Percentiles rank a stretch among this genome's conserved stretches.
These are phyloP conservation scores for Colletotrichum somersetense DNA, from an alignment of 2,329 filamentous ascomycete genomes.

Conservation along the genomic window DNA sequence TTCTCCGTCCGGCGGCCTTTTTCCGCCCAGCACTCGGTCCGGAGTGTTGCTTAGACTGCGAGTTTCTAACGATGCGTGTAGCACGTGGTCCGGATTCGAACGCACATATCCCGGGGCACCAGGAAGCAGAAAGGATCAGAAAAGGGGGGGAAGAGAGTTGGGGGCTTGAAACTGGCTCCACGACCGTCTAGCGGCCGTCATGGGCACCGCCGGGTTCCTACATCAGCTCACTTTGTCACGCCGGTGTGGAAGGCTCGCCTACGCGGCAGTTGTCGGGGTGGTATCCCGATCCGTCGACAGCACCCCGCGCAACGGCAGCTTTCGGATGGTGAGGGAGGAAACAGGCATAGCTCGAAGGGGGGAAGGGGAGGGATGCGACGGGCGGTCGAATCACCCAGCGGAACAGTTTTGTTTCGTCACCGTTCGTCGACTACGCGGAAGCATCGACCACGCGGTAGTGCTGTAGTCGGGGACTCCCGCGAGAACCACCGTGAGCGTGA, in stretches of 20 bases:
- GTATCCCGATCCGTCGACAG: neutral
- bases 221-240: neutral
- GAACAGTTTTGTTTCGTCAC: neutral
- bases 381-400: neutral
- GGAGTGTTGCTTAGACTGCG: neutral
- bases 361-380: neutral
- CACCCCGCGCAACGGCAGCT: neutral
- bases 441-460: neutral
- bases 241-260: neutral
- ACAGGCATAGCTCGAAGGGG: neutral
- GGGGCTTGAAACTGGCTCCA: neutral
- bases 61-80: neutral
- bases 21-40: neutral
- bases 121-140: neutral
- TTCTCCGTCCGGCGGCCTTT: too few relatives aligned
- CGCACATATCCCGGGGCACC: neutral
- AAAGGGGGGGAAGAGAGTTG: neutral
- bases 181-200: conserved; percentile 1
- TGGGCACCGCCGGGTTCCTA: neutral
- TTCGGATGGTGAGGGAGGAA: neutral
- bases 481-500: neutral
- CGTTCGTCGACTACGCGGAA: neutral
- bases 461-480: neutral
- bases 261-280: neutral
- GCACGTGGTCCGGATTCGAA: neutral